Conservation (phyloP, 306 rosid species). For the Dryas octopetala region DNA sequence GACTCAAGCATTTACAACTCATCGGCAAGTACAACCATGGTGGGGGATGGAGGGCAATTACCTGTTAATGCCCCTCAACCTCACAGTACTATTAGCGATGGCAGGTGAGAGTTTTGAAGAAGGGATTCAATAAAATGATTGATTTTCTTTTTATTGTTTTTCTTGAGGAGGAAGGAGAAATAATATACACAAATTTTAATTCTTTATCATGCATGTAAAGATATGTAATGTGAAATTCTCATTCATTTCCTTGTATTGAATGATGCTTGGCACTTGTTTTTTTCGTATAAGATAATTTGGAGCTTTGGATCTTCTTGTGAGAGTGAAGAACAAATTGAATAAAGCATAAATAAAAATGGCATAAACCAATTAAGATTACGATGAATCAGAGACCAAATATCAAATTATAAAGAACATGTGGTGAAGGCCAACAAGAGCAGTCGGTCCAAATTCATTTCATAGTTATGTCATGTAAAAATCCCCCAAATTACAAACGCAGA, state of each 20-base stretch:
- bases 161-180: background rate
- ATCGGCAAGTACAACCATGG: conserved; percentile 31
- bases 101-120: conserved; percentile 28
- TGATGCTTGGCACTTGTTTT: no score
- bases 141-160: background rate
- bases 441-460: background rate
- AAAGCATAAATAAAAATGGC: no score
- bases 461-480: background rate
- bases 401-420: background rate
- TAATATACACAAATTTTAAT: background rate
- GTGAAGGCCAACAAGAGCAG: background rate
- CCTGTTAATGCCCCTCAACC: conserved; percentile 24
- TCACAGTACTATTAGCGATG: conserved; percentile 21
- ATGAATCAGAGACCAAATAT: background rate
- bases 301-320: no score
- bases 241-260: no score
- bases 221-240: background rate
- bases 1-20: conserved; percentile 30
- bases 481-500: conserved; percentile 54
- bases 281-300: no score
- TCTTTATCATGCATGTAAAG: background rate
- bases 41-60: conserved; percentile 28
- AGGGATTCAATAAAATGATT: background rate
- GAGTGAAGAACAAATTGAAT: no score
- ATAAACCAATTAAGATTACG: background rate